Conservation (phyloP, 441 rosid species). For the Manihot esculenta region DNA sequence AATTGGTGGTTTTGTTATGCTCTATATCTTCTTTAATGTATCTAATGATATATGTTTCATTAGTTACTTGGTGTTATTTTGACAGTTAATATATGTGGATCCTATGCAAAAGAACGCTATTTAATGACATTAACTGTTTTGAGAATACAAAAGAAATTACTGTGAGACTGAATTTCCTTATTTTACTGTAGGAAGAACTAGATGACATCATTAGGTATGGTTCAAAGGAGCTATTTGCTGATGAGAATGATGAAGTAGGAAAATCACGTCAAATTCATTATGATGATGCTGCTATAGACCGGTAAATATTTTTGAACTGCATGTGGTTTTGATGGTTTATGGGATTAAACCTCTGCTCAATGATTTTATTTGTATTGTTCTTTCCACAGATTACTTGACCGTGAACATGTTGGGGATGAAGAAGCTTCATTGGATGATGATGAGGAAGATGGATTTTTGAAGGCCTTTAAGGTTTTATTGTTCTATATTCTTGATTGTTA, state of each 20-base stretch:
- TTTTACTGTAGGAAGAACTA: conserved; percentile 77
- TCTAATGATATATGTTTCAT: conserved; percentile 1
- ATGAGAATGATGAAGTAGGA: conserved; percentile 91
- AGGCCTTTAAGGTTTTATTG: conserved; percentile 82
- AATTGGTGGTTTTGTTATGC: neutral
- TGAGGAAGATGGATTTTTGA: conserved; percentile 82
- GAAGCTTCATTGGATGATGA: conserved; percentile 78
- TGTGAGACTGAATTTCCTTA: conserved; percentile 8
- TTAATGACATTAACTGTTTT: neutral
- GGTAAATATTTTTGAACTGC: conserved; percentile 40
- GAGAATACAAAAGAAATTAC: conserved; percentile 1
- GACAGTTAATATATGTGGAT: neutral
- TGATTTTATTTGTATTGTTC: neutral
- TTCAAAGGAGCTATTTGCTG: conserved; percentile 96
- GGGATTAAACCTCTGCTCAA: neutral
- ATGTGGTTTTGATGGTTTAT: conserved; percentile 3
- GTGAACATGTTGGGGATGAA: conserved; percentile 76
- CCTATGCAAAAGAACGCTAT: neutral
- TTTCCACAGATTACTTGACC: conserved; percentile 74
- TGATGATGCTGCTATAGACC: conserved; percentile 93
- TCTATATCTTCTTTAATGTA: neutral
- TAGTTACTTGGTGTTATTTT: neutral
- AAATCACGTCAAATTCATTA: conserved; percentile 98
- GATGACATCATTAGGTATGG: conserved; percentile 99
- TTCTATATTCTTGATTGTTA: neutral